A percentile compares a stretch with the other conserved stretches of the same genome.
phyloP scores from a whole-genome alignment of 108 stramenopile species.

The Hondaea fermentalgiana region DNA sequence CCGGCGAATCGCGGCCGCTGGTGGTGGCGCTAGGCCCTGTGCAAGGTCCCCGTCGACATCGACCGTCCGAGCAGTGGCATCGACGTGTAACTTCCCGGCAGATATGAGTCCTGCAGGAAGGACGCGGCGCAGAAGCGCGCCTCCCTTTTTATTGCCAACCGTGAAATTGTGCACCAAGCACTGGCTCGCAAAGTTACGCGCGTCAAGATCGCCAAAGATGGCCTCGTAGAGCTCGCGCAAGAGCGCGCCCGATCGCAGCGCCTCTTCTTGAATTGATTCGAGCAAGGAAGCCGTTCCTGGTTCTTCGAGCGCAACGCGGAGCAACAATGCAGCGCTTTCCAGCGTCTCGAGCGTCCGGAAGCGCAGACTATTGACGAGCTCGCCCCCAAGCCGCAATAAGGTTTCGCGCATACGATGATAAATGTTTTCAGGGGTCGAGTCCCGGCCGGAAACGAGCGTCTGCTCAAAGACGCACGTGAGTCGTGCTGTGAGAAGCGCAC shows the following conservation, averaged over 20 bases:
- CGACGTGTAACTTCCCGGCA: neutral
- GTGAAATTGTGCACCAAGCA: neutral
- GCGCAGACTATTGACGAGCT: neutral
- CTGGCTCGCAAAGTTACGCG: neutral
- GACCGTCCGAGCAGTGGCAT: neutral
- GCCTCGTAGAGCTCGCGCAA: neutral
- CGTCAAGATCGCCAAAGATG: neutral
- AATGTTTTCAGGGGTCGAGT: constrained; percentile 7
- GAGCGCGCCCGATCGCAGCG: neutral
- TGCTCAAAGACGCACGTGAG: neutral
- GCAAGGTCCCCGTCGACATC: neutral
- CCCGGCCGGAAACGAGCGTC: neutral
- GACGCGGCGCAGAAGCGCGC: neutral
- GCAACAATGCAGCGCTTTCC: neutral
- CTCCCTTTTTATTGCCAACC: neutral
- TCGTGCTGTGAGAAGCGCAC: neutral
- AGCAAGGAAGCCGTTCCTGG: neutral
- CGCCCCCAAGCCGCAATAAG: neutral
- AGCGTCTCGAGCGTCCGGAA: neutral
- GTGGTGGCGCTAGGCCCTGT: no score
- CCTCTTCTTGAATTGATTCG: neutral
- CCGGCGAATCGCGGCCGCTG: neutral
- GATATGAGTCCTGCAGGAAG: neutral
- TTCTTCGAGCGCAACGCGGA: neutral
- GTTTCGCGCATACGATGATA: neutral